A percentile compares a stretch with the other conserved stretches of the same genome.
phyloP scores from a whole-genome alignment of 2,329 filamentous ascomycete genomes.

The Nemania sp. region DNA sequence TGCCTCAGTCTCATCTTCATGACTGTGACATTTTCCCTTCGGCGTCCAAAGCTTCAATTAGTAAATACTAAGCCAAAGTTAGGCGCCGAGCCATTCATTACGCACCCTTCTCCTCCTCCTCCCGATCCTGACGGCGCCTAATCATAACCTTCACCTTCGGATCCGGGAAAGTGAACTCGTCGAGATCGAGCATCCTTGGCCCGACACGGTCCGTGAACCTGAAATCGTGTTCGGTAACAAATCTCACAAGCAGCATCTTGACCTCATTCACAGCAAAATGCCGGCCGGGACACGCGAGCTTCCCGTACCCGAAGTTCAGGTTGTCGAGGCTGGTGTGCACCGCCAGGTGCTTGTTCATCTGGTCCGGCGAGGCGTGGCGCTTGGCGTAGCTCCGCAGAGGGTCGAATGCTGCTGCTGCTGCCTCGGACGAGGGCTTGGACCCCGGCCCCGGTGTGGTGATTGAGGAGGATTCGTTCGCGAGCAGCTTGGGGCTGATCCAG shows the following conservation, averaged over 20 bases:
- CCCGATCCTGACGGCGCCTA: background rate
- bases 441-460: too few species aligned
- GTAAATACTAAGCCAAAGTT: too few species aligned
- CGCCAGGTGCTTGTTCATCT: slow-evolving; percentile 16
- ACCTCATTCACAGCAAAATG: slow-evolving; percentile 13
- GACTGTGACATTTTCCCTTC: too few species aligned
- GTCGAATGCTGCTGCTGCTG: slow-evolving; percentile 1
- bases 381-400: slow-evolving; percentile 3
- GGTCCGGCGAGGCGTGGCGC: slow-evolving; percentile 15
- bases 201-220: background rate
- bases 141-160: slow-evolving; percentile 12
- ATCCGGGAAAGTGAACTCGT: slow-evolving; percentile 16
- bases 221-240: slow-evolving; percentile 14
- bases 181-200: background rate
- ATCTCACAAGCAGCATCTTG: slow-evolving; percentile 17
- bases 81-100: too few species aligned
- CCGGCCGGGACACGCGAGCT: slow-evolving; percentile 20
- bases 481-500: background rate
- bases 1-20: too few species aligned
- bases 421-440: too few species aligned
- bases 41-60: too few species aligned
- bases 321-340: slow-evolving; percentile 11
- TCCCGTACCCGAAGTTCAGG: slow-evolving; percentile 22
- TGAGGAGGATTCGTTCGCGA: background rate
- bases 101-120: too few species aligned